Evolutionary conservation across 495 filamentous ascomycete species (phyloP).

Genomic region (Pyrenopolyporus hunteri): DNA sequence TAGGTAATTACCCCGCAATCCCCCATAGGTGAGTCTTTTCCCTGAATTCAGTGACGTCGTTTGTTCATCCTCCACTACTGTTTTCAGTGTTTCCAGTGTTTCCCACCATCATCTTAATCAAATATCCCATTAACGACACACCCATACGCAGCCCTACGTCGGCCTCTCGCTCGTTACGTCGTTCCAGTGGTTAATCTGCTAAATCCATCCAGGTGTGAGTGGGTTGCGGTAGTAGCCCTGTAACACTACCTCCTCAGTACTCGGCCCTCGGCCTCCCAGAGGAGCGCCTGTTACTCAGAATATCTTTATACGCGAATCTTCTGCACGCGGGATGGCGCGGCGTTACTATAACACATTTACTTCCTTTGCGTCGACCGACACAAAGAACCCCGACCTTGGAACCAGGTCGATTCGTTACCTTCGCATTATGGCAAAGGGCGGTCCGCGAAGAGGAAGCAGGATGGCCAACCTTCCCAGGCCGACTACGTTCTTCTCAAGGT

Average conservation of each 20-base stretch:
- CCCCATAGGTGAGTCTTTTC: no score
- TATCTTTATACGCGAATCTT: background rate
- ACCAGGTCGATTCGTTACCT: background rate
- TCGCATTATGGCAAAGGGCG: background rate
- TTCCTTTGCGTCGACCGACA: background rate
- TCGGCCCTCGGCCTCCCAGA: no score
- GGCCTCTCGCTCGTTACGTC: no score
- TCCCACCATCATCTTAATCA: no score
- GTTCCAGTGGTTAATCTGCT: no score
- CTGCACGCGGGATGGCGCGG: constrained; percentile 9
- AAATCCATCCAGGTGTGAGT: no score
- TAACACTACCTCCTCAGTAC: no score
- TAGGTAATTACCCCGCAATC: no score
- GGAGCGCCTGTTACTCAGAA: background rate
- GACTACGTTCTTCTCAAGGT: constrained; percentile 24
- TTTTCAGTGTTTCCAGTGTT: background rate
- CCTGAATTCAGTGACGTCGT: constrained; percentile 24
- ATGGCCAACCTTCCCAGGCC: constrained; percentile 11
- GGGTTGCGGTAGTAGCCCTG: no score
- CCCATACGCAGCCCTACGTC: no score
- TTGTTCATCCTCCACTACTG: background rate
- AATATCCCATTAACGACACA: background rate
- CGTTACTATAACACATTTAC: constrained; percentile 19
- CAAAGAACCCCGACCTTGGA: background rate
- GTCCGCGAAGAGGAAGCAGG: background rate